Percentiles rank a stretch among this genome's conserved stretches.
Conservation (phyloP, 768 basidiomycete genomes). For the Tulasnella calospora region DNA sequence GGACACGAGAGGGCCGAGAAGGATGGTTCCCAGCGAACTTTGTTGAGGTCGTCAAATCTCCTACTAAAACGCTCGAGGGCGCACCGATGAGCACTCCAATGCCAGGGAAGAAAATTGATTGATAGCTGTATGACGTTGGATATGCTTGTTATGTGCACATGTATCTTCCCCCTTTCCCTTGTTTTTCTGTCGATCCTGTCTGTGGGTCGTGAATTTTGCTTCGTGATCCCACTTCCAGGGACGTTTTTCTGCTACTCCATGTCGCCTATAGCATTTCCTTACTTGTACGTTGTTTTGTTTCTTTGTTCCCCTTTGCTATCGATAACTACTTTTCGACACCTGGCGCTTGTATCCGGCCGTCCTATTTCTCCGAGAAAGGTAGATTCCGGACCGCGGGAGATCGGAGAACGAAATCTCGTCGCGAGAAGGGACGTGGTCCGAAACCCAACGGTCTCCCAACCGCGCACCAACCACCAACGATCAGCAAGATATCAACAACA, state of each 20-base stretch:
- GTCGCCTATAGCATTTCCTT: too few species aligned
- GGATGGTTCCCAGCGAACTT: slow-evolving; percentile 95
- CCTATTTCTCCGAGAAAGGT: neutral
- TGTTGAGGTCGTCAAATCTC: slow-evolving; percentile 53
- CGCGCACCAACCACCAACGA: neutral
- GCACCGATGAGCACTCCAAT: neutral
- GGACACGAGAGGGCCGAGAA: slow-evolving; percentile 83
- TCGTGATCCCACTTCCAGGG: too few species aligned
- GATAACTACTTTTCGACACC: too few species aligned
- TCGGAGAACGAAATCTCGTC: neutral
- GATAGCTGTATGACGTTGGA: neutral
- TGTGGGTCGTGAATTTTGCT: too few species aligned
- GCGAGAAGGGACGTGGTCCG: neutral
- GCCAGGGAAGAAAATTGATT: neutral
- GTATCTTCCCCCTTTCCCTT: neutral
- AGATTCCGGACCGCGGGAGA: neutral
- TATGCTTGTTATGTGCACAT: neutral
- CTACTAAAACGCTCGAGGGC: slow-evolving; percentile 14
- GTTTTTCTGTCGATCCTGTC: too few species aligned
- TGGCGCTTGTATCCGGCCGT: too few species aligned
- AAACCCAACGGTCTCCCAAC: neutral
- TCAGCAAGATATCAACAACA: neutral
- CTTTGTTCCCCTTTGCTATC: too few species aligned
- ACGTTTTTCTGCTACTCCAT: too few species aligned
- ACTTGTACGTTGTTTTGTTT: too few species aligned